Percentiles rank a stretch among this genome's conserved stretches.
phyloP scores from a whole-genome alignment of 805 yeast genomes.

The Nakazawaea pomicola region DNA sequence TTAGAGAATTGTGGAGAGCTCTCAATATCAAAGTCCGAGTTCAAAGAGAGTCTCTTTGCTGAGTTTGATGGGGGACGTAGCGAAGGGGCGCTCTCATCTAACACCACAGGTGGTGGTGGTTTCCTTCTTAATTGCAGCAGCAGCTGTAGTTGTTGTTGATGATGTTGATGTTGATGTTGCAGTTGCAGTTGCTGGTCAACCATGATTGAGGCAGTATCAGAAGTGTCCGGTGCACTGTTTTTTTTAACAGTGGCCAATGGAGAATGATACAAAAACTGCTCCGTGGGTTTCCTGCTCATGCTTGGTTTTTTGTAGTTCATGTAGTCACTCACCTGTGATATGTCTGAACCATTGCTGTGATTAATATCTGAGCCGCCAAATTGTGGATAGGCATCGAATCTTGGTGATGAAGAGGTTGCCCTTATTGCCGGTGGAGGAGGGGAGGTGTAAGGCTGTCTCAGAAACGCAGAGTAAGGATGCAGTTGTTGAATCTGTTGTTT shows the following conservation, averaged over 20 bases:
- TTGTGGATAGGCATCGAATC: background rate
- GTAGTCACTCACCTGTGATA: background rate
- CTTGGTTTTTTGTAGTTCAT: background rate
- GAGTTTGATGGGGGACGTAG: background rate
- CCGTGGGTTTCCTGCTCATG: too few species aligned
- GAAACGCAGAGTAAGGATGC: background rate
- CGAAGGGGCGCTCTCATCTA: background rate
- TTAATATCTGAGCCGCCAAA: background rate
- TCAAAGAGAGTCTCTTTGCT: conserved; percentile 4
- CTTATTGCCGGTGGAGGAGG: background rate
- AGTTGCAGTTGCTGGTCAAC: background rate
- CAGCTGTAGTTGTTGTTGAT: too few species aligned
- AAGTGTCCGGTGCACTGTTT: background rate
- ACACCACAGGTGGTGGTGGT: conserved; percentile 7
- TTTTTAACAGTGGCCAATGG: conserved; percentile 4
- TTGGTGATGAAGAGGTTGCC: background rate
- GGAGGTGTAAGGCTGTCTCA: background rate
- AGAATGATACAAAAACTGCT: conserved; percentile 6
- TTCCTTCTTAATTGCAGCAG: conserved; percentile 4
- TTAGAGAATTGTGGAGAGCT: conserved; percentile 7
- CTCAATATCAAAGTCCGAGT: conserved; percentile 1
- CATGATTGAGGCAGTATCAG: background rate
- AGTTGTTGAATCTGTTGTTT: background rate
- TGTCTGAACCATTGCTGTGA: background rate
- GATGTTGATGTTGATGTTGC: too few species aligned